phyloP scores from a whole-genome alignment of 2,329 filamentous ascomycete species.

The Apiospora arundinis region DNA sequence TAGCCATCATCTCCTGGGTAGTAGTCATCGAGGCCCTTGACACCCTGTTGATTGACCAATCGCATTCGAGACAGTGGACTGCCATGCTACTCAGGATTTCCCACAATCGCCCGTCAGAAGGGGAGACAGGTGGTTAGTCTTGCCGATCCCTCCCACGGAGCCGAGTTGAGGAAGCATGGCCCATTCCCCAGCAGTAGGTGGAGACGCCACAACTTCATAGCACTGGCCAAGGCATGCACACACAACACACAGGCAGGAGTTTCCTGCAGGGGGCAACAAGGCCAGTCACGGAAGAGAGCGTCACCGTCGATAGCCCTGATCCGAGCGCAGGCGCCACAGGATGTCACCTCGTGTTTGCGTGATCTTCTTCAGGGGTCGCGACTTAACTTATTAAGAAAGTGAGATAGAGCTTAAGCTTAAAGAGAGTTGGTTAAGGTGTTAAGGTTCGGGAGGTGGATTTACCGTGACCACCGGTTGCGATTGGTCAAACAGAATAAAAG shows the following conservation, averaged over 20 bases:
- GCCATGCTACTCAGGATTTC: background rate
- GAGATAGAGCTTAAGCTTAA: background rate
- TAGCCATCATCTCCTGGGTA: background rate
- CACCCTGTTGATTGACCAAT: constrained; percentile 16
- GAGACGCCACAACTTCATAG: background rate
- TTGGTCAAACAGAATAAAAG: constrained; percentile 16
- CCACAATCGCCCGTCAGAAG: background rate
- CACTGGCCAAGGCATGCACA: no score
- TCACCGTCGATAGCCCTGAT: background rate
- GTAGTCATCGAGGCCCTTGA: background rate
- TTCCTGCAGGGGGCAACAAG: background rate
- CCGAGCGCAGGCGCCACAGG: background rate
- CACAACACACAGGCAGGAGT: background rate
- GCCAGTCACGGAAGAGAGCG: background rate
- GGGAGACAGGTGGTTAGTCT: background rate
- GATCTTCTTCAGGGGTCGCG: background rate
- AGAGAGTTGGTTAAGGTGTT: background rate
- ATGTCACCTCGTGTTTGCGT: background rate
- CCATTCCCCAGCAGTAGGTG: background rate
- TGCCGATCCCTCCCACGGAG: constrained; percentile 10
- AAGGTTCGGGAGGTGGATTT: background rate
- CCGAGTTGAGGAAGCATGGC: background rate
- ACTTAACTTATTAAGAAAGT: no score
- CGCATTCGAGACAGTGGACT: background rate
- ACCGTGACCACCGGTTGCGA: background rate